phyloP scores from a whole-genome alignment of 1,139 yeast genomes.

The Geotrichum aggregatum region DNA sequence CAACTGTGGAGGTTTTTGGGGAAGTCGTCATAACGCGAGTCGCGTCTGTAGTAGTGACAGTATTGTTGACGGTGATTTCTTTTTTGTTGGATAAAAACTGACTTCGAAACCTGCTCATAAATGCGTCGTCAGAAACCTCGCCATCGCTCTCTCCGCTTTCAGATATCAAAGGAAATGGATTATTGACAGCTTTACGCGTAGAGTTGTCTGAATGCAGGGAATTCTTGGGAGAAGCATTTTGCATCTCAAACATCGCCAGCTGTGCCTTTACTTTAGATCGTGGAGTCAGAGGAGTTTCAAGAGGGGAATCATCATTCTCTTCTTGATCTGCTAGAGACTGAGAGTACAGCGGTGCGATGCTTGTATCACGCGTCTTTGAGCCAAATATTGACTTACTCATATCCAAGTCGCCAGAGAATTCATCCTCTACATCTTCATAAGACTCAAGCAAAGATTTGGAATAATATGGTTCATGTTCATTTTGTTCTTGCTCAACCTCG shows the following conservation, averaged over 20 bases:
- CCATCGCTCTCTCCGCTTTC: conserved; percentile 6
- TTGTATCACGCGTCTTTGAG: background rate
- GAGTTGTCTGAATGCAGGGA: background rate
- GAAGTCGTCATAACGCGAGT: background rate
- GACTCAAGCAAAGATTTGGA: background rate
- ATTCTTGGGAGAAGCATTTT: background rate
- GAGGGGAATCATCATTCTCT: background rate
- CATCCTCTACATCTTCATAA: conserved; percentile 2
- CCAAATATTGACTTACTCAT: conserved; percentile 4
- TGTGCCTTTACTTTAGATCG: conserved; percentile 9
- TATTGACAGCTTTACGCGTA: background rate
- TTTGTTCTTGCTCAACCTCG: background rate
- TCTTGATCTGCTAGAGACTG: background rate
- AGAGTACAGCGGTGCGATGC: background rate
- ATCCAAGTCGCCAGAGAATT: conserved; percentile 2
- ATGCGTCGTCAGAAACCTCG: conserved; percentile 14
- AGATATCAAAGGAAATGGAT: background rate
- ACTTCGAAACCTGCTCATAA: conserved; percentile 14
- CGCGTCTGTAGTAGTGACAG: background rate
- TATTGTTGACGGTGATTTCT: background rate
- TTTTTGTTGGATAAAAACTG: conserved; percentile 2
- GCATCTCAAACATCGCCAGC: conserved; percentile 4
- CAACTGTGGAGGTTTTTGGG: background rate
- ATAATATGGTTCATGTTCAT: too few species aligned
- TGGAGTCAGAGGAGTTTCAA: conserved; percentile 9